phyloP scores from a whole-genome alignment of 805 yeast species.

The Candida adriatica region DNA sequence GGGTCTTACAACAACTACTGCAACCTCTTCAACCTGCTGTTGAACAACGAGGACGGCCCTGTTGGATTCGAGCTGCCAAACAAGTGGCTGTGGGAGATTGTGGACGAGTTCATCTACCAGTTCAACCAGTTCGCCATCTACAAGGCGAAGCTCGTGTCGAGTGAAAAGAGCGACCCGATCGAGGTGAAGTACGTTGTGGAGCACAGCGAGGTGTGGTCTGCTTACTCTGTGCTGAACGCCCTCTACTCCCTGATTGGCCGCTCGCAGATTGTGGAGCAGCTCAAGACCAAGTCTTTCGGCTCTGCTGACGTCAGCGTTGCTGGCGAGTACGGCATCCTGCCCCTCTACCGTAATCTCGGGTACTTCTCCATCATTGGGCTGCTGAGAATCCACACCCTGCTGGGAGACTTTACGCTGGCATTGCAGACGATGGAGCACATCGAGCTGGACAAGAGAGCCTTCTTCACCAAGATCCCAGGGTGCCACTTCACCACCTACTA shows the following conservation, averaged over 20 bases:
- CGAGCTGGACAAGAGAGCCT: constrained; percentile 40
- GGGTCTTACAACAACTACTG: constrained; percentile 44
- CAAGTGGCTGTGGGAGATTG: constrained; percentile 46
- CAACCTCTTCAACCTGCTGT: constrained; percentile 37
- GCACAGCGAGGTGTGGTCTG: constrained; percentile 37
- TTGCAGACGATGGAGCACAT: constrained; percentile 41
- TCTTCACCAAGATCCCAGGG: constrained; percentile 39
- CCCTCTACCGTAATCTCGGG: constrained; percentile 39
- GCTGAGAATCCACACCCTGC: constrained; percentile 40
- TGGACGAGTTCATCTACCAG: constrained; percentile 47
- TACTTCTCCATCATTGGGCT: constrained; percentile 43
- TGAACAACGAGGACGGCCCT: constrained; percentile 37
- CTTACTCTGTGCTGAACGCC: constrained; percentile 42
- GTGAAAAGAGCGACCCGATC: constrained; percentile 20
- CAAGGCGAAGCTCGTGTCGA: constrained; percentile 30
- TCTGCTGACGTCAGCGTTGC: constrained; percentile 25
- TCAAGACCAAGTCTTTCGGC: constrained; percentile 11
- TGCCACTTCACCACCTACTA: constrained; percentile 46
- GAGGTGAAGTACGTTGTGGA: constrained; percentile 33
- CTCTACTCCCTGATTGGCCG: constrained; percentile 38
- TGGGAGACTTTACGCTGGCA: constrained; percentile 44
- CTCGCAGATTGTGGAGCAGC: constrained; percentile 20
- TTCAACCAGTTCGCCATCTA: constrained; percentile 38
- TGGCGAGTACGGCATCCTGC: constrained; percentile 36
- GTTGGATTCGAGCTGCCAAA: constrained; percentile 39